Evolutionary conservation across 768 basidiomycete genomes (phyloP), one percentile per base, ranked within the genome.

Genomic region (Dioszegia crocea): DNA sequence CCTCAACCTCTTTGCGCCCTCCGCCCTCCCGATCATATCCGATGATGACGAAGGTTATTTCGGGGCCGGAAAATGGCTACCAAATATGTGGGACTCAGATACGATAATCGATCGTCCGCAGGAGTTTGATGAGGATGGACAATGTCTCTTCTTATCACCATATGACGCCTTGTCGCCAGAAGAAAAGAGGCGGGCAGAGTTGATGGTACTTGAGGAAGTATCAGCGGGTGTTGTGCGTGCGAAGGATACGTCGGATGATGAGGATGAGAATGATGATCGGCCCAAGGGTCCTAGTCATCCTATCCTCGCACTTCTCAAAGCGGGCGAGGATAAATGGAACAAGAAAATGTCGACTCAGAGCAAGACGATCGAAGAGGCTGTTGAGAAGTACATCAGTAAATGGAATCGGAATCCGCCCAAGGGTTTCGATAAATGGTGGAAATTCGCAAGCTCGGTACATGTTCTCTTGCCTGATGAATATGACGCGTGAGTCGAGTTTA

Each of bases 351-450:
- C 79, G 1, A 80, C 81, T 49, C 96, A 98, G 79, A 91, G 89
- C 76, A 84, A 82, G 67, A 87, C 89, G 0, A 81, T 98, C 33
- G 79, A 80, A 39, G 83, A 84, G 26, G 94, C 94, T 0, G 89
- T 90, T 0, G 76, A 77, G 9, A 91, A 94, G 75, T 99, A 99
- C 78, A 84, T 80, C 64, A 79, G 82, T 56, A 81, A 92, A 58
- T 92, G 94, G 76, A 80, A 80, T 10, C 83, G 88, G 36, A 78
- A 84, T 33, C 96, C 96, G 4, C 94, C 96, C 0, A 84, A 82
- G 41, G 94, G 92, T 0, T 99, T 98, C 63, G 93, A 91, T 71
- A 78, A 82, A 27, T 97, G 94, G 94, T 78, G 76, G 76, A 43
- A 65, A 27, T 77, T 77, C 61, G 72, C 70, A 8, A 52, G 60